These are phyloP conservation scores for Cryptosporidium bovis DNA, from an alignment of 169 alveolate species.

Conservation along the genomic window DNA sequence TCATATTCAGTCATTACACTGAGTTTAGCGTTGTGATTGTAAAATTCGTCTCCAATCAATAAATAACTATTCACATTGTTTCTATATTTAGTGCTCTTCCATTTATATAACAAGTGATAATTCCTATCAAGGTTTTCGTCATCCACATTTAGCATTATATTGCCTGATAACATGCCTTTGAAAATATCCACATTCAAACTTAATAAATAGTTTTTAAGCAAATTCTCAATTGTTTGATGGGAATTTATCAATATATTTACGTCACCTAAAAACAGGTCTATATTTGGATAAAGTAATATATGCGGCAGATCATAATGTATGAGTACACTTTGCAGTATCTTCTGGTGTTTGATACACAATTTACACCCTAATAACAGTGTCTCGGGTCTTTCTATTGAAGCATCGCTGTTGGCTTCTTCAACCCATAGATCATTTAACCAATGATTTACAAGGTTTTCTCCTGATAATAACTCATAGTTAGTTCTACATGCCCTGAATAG, in stretches of 20 bases:
- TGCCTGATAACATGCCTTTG: slow-evolving; percentile 10
- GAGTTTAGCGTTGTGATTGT: background rate
- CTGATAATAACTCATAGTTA: slow-evolving; percentile 39
- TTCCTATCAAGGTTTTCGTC: background rate
- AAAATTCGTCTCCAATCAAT: slow-evolving; percentile 5
- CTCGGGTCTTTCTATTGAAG: background rate
- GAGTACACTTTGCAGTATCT: slow-evolving; percentile 18
- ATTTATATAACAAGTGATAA: background rate
- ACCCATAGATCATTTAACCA: slow-evolving; percentile 3
- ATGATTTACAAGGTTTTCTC: slow-evolving; percentile 4
- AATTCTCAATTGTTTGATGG: slow-evolving; percentile 16
- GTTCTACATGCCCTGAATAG: slow-evolving; percentile 58
- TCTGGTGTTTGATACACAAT: slow-evolving; percentile 40
- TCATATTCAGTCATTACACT: background rate
- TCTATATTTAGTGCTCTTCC: slow-evolving; percentile 12
- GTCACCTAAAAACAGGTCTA: slow-evolving; percentile 60
- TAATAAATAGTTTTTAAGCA: slow-evolving; percentile 13
- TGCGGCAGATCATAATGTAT: slow-evolving; percentile 50
- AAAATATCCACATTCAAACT: slow-evolving; percentile 8
- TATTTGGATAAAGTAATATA: slow-evolving; percentile 49
- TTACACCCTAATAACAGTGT: slow-evolving; percentile 25
- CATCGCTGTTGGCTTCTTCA: background rate
- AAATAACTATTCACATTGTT: background rate
- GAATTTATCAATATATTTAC: slow-evolving; percentile 31
- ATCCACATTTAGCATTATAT: background rate